Percentiles rank a stretch among this genome's conserved stretches.
These are phyloP conservation scores for Gamarada debralockiae DNA, from an alignment of 495 filamentous ascomycete genomes.

Conservation along the genomic window DNA sequence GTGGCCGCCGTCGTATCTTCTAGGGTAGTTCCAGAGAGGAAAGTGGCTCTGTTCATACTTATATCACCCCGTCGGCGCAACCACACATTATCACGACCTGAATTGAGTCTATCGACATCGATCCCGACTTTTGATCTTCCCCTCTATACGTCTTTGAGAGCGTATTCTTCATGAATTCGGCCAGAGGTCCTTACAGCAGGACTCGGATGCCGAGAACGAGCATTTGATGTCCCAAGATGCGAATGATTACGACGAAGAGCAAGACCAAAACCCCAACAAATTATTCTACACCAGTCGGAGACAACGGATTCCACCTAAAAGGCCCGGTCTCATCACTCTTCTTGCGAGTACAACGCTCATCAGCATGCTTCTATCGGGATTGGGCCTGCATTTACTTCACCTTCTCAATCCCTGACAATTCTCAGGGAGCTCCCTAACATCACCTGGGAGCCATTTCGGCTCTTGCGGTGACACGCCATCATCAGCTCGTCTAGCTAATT, in stretches of 20 bases:
- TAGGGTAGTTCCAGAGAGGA: too few relatives aligned
- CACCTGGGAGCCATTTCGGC: not conserved
- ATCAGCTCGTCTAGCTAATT: not conserved
- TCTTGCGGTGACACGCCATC: constrained; percentile 1
- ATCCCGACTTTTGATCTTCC: not conserved
- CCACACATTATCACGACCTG: too few relatives aligned
- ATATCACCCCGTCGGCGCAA: too few relatives aligned
- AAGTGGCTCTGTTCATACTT: too few relatives aligned
- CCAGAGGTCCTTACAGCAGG: not conserved
- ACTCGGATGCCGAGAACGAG: not conserved
- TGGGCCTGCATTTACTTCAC: not conserved
- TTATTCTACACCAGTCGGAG: not conserved
- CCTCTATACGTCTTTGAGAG: not conserved
- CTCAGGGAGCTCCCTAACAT: not conserved
- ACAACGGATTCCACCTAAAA: not conserved
- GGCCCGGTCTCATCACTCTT: not conserved
- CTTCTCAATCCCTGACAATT: not conserved
- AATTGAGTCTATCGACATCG: not conserved
- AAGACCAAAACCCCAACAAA: not conserved
- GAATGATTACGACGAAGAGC: not conserved
- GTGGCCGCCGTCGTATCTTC: too few relatives aligned
- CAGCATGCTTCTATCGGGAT: not conserved
- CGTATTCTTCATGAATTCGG: not conserved
- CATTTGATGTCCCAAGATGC: not conserved
- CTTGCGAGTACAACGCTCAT: not conserved